Conservation (phyloP, 2,329 filamentous ascomycete genomes). For the Fusarium haematococcum region DNA sequence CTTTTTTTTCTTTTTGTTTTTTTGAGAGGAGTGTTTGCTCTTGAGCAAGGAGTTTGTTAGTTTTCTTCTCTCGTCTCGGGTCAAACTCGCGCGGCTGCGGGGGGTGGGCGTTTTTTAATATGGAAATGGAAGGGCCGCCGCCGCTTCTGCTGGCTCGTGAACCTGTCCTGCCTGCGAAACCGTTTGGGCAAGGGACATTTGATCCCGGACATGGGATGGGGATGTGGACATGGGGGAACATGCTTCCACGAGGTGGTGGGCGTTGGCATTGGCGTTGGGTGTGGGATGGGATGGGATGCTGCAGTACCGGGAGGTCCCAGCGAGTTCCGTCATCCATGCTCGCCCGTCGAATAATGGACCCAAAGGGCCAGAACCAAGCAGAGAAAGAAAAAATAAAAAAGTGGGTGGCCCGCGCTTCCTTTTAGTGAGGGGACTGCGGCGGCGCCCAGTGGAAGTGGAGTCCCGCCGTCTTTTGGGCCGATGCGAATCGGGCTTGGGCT, state of each 20-base stretch:
- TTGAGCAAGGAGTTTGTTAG: neutral
- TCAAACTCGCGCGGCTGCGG: slow-evolving; percentile 23
- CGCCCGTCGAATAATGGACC: neutral
- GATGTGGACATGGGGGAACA: slow-evolving; percentile 12
- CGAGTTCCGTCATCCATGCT: neutral
- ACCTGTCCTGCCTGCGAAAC: slow-evolving; percentile 27
- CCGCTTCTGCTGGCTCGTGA: slow-evolving; percentile 14
- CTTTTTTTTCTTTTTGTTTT: slow-evolving; percentile 1
- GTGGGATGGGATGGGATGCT: slow-evolving; percentile 4
- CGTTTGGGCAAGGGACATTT: slow-evolving; percentile 31
- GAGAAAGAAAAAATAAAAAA: neutral
- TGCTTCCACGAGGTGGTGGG: slow-evolving; percentile 32
- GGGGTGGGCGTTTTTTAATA: slow-evolving; percentile 38
- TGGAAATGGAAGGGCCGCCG: neutral
- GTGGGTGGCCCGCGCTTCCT: slow-evolving; percentile 1
- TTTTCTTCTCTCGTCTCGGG: slow-evolving; percentile 4
- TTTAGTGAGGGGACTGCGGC: slow-evolving; percentile 8
- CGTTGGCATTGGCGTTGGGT: slow-evolving; percentile 17
- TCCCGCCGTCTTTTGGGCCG: neutral
- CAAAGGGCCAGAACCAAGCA: neutral
- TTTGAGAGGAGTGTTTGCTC: neutral
- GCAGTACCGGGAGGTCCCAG: slow-evolving; percentile 6
- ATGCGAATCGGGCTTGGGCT: slow-evolving; percentile 6
- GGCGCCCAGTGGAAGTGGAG: slow-evolving; percentile 1
- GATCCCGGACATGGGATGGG: neutral